Percentiles rank a stretch among this genome's conserved stretches.
Conservation (phyloP, 352 stramenopile genomes). For the Thraustochytrium sp. region DNA sequence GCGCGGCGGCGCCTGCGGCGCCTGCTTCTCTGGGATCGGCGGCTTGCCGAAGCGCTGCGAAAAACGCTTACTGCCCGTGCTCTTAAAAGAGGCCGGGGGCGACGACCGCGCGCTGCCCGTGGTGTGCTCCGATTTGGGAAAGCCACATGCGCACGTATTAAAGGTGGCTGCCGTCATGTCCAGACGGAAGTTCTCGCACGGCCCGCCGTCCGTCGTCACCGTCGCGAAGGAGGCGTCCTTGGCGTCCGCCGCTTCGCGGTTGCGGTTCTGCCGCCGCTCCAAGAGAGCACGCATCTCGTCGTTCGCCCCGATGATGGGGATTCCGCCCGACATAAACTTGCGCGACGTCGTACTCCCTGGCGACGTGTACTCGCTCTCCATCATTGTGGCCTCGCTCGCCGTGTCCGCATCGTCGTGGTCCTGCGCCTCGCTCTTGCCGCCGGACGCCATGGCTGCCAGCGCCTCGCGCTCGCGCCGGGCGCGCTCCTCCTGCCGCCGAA, state of each 20-base stretch:
- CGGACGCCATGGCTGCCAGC: not conserved
- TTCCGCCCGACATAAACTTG: not conserved
- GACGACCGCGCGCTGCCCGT: not conserved
- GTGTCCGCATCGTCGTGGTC: not conserved
- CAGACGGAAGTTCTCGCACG: slow-evolving; percentile 11
- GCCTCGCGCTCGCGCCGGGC: slow-evolving; percentile 15
- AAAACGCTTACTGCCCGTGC: not conserved
- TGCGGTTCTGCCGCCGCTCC: not conserved
- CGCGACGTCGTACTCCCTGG: not conserved
- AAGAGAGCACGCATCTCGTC: slow-evolving; percentile 35
- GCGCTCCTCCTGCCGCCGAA: not conserved
- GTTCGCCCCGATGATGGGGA: not conserved
- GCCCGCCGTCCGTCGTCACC: not conserved
- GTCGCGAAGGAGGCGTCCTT: not conserved
- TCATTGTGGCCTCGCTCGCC: not conserved
- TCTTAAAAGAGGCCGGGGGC: not conserved
- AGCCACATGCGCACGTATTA: slow-evolving; percentile 21
- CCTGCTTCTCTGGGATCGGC: not conserved
- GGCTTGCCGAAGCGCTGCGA: not conserved
- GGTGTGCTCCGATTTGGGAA: slow-evolving; percentile 22
- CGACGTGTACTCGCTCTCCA: not conserved
- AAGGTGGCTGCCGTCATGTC: slow-evolving; percentile 25
- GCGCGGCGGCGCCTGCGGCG: not conserved
- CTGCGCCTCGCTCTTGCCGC: too few species aligned
- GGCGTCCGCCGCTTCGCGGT: not conserved